Percentiles rank a stretch among this genome's conserved stretches.
phyloP scores from a whole-genome alignment of 2,329 filamentous ascomycete species.

The Botrytis tulipae region DNA sequence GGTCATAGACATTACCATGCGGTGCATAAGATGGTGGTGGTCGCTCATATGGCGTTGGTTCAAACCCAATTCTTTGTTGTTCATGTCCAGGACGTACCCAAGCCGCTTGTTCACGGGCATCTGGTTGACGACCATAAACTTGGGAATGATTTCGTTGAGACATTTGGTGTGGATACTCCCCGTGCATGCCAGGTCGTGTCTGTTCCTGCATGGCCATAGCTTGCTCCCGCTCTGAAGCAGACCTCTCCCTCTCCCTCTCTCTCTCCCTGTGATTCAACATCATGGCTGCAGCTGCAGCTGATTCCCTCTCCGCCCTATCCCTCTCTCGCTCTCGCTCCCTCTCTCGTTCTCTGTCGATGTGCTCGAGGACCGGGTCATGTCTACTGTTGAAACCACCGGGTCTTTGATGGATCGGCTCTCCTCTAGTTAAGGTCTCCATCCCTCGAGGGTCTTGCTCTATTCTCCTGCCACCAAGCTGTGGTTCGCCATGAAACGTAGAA shows the following conservation, averaged over 20 bases:
- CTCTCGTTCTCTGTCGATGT: constrained; percentile 49
- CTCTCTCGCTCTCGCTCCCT: constrained; percentile 27
- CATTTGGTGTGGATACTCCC: constrained; percentile 34
- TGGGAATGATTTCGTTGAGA: constrained; percentile 30
- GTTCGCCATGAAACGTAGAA: constrained; percentile 24
- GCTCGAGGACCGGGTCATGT: constrained; percentile 47
- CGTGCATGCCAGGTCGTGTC: constrained; percentile 21
- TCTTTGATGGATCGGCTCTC: constrained; percentile 34
- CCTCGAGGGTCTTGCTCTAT: constrained; percentile 25
- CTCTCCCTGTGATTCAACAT: constrained; percentile 5
- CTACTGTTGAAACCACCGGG: constrained; percentile 32
- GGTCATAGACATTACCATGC: constrained; percentile 32
- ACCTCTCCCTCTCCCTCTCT: constrained; percentile 6
- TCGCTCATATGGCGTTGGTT: constrained; percentile 24
- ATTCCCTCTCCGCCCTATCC: constrained; percentile 38
- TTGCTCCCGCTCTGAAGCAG: constrained; percentile 38
- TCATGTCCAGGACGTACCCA: constrained; percentile 37
- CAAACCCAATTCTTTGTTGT: constrained; percentile 22
- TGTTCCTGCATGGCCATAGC: constrained; percentile 39
- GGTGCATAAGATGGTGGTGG: constrained; percentile 22
- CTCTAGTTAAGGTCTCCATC: constrained; percentile 42
- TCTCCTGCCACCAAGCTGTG: constrained; percentile 28
- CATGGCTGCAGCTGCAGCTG: not conserved
- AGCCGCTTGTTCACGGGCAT: constrained; percentile 33
- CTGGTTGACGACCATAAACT: constrained; percentile 32